phyloP scores from a whole-genome alignment of 2,329 filamentous ascomycete genomes.

The Penicillium sp. region DNA sequence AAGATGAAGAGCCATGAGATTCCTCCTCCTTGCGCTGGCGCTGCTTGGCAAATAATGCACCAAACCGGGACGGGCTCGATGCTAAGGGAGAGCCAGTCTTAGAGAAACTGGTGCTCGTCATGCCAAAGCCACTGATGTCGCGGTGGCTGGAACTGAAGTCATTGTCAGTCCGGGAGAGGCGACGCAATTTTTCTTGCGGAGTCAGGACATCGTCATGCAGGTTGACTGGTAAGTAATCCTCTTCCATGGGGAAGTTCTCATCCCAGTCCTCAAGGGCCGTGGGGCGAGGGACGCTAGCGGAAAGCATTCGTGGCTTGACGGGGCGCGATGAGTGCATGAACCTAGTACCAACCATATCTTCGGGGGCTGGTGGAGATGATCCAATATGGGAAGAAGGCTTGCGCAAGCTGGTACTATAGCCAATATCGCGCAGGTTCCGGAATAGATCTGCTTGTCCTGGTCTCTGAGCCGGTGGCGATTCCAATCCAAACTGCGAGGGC shows the following conservation, averaged over 20 bases:
- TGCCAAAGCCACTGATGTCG: constrained; percentile 53
- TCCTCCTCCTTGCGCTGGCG: constrained; percentile 54
- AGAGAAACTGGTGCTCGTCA: constrained; percentile 48
- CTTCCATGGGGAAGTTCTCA: constrained; percentile 74
- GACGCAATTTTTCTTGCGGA: constrained; percentile 60
- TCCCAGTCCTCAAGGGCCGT: constrained; percentile 58
- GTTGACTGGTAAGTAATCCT: constrained; percentile 78
- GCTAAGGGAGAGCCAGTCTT: constrained; percentile 57
- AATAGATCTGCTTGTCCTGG: constrained; percentile 63
- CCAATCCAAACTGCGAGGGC: constrained; percentile 85
- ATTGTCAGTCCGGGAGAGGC: constrained; percentile 58
- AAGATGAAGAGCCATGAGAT: constrained; percentile 50
- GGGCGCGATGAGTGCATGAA: constrained; percentile 66
- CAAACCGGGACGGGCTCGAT: constrained; percentile 63
- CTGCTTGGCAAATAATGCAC: constrained; percentile 57
- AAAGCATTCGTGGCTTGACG: constrained; percentile 58
- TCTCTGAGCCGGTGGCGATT: constrained; percentile 71
- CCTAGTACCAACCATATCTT: constrained; percentile 64
- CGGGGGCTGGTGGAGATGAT: constrained; percentile 62
- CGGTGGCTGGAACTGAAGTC: constrained; percentile 50
- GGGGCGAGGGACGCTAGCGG: constrained; percentile 58
- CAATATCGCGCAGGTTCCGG: constrained; percentile 63
- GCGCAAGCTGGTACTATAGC: constrained; percentile 69
- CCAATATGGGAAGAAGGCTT: constrained; percentile 53
- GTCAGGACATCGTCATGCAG: constrained; percentile 64